Base-by-base conservation (phyloP, 352 stramenopile species). In the Halophytophthora polymorphica region DNA sequence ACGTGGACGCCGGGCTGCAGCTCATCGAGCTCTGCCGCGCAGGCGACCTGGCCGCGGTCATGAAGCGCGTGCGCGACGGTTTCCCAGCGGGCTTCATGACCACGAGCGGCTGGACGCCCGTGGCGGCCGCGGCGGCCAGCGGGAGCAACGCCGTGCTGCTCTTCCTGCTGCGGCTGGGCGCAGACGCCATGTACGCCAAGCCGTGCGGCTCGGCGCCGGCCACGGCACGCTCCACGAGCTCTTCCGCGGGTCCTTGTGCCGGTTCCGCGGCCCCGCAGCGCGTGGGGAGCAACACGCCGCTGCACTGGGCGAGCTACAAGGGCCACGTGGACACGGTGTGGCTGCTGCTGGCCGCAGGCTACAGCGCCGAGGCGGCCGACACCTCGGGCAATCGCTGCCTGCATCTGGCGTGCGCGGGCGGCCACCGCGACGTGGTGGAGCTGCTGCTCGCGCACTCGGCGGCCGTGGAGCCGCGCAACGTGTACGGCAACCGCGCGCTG, bases 291-390 rank as follows among this genome's bases (percentile, higher is more conserved):
- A 90, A 89, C 47, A 93, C 81, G 11, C 85, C 85, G 11, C 58
- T 95, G 34, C 85, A 95, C 50, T 95, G 85, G 85, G 79, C 82
- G n/a, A 86, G 78, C 63, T 95, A 95, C 64, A 86, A 84, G 43
- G 83, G 81, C 17, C 79, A 93, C 39, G 49, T 63, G 29, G 66
- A 86, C 53, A 73, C 88, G 21, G 76, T 90, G 18, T 70, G 66
- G 10, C 58, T 88, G 35, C 64, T 95, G 19, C 58, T 95, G 19
- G 74, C 80, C 37, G 71, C 68, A 21, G 83, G 79, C 14, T 93
- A 88, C 55, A 75, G 67, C 8, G 58, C 76, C 13, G 79, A 90
- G 58, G 77, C 80, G 52, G 60, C 58, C 8, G 83, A 95, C 53
- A 62, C 73, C 12, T 71, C 81, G 18, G 85, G 83, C 25, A 95